phyloP scores from a whole-genome alignment of 371 early-diverging fungal genomes.

The Gilbertella persicaria region DNA sequence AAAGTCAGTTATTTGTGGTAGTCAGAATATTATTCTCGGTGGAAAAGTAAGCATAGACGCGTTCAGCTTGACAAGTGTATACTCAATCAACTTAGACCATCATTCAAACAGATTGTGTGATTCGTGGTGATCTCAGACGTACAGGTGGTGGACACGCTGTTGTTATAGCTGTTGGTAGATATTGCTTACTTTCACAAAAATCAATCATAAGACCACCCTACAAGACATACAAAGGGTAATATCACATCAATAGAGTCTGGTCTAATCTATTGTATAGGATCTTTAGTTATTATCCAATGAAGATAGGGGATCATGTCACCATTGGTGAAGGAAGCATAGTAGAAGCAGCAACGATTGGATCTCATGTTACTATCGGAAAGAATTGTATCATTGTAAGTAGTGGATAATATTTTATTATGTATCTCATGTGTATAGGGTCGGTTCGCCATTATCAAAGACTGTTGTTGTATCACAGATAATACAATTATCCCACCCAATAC shows the following conservation, averaged over 20 bases:
- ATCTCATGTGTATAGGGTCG: slow-evolving; percentile 67
- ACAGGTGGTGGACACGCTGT: slow-evolving; percentile 86
- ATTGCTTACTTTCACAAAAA: slow-evolving; percentile 76
- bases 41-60: slow-evolving; percentile 70
- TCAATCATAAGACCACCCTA: slow-evolving; percentile 92
- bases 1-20: slow-evolving; percentile 87
- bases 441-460: slow-evolving; percentile 94
- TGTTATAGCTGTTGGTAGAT: slow-evolving; percentile 88
- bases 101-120: slow-evolving; percentile 86
- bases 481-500: slow-evolving; percentile 92
- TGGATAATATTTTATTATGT: neutral
- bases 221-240: slow-evolving; percentile 92
- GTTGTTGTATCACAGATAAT: slow-evolving; percentile 86
- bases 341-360: slow-evolving; percentile 93
- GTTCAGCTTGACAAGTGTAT: no score
- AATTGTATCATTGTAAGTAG: slow-evolving; percentile 88
- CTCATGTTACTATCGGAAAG: slow-evolving; percentile 87
- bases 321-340: slow-evolving; percentile 89
- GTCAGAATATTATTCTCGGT: slow-evolving; percentile 94
- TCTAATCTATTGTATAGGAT: slow-evolving; percentile 36
- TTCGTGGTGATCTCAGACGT: slow-evolving; percentile 91
- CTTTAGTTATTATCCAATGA: slow-evolving; percentile 93
- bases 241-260: neutral
- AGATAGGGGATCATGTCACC: slow-evolving; percentile 92
- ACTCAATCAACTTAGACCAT: slow-evolving; percentile 87